Evolutionary conservation across 1,284 basidiomycete species (phyloP), one percentile per base, ranked within the genome.

Genomic region (Ustilago esculenta): DNA sequence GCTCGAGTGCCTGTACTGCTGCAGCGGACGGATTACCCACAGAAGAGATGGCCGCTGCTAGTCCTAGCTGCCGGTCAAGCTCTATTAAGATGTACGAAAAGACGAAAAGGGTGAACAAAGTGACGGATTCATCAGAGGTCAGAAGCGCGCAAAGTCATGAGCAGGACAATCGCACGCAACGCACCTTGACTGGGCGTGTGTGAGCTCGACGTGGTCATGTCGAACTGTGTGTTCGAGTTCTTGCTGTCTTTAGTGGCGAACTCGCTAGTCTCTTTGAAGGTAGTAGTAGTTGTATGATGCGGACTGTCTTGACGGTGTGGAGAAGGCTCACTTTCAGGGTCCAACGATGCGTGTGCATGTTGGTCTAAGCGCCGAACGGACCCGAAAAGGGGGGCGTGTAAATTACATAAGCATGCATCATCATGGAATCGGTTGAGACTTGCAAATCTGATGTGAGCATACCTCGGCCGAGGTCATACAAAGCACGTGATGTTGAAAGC

Each of bases 1-100:
- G 59, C 25, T 78, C 75, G 27, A 81, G 61, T 23, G 79, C 79
- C 23, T 65, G 53, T 14, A 67, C 24, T 30, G 73, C 68, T 4
- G 54, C 68, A 21, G 59, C 41, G 6, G 66, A 48, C 10, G 58
- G 51, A 20, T 21, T 29, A 3, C 30, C 35, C 0, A 21, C 2
- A 9, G 25, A 12, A 1, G 41, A 30, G 37, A 67, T 61, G 21
- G 65, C 32, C 4, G 60, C 60, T 12, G 67, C 52, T 1, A 49
- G 41, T 8, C 52, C 60, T 6, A 64, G 52, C 41, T 59, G 55
- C 11, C 60, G 47, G n/a, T 70, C 67, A 4, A 52, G 32, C 39
- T 70, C 67, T 70, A 36, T 23, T 29, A 18, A 12, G 27, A 8
- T 12, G 10, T 12, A 12, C n/a, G n/a, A n/a, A n/a, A n/a, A 29